Conservation (phyloP, 2,329 filamentous ascomycete genomes). For the Trichoderma pleuroti region DNA sequence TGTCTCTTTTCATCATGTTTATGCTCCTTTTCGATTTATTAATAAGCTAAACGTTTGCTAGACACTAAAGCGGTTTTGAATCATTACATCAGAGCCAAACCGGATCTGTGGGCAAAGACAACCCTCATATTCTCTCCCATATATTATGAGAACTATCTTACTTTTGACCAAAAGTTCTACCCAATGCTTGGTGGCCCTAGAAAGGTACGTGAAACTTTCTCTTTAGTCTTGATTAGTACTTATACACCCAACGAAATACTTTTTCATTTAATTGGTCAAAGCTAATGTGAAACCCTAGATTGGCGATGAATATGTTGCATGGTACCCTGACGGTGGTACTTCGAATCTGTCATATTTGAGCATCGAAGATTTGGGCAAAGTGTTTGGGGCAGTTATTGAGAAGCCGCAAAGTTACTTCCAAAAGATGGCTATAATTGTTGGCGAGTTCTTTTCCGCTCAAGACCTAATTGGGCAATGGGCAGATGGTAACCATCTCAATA, state of each 20-base stretch:
- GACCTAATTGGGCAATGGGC: neutral
- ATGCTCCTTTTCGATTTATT: too few species aligned
- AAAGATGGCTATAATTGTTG: neutral
- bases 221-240: neutral
- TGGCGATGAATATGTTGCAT: neutral
- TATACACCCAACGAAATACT: too few species aligned
- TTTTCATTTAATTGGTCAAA: neutral
- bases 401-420: neutral
- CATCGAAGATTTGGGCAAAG: neutral
- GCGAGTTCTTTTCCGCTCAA: neutral
- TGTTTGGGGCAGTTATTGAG: neutral
- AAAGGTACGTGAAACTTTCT: neutral
- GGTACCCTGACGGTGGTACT: neutral
- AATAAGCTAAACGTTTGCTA: too few species aligned
- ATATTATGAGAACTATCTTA: neutral
- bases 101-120: neutral
- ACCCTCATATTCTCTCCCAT: neutral
- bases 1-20: too few species aligned
- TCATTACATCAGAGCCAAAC: neutral
- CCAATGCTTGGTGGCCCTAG: neutral
- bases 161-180: neutral
- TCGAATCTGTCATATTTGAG: neutral
- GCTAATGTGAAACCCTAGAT: neutral
- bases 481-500: neutral
- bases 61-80: too few species aligned